phyloP scores from a whole-genome alignment of 1,284 basidiomycete species.

The Marasmius fiardii region DNA sequence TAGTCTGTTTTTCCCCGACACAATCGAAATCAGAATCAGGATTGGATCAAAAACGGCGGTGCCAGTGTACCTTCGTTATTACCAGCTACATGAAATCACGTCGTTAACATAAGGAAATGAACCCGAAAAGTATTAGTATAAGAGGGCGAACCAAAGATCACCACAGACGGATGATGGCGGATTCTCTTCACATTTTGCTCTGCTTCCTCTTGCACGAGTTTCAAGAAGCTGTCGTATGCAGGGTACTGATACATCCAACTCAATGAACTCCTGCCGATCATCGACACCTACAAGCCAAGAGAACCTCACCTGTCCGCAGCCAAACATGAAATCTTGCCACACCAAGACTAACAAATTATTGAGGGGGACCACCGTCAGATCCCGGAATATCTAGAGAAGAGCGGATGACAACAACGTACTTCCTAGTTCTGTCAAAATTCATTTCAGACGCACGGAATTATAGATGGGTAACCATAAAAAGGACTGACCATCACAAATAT shows the following conservation, averaged over 20 bases:
- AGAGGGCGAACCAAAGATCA: constrained; percentile 76
- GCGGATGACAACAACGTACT: constrained; percentile 41
- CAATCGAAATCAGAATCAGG: not conserved
- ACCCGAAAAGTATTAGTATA: not conserved
- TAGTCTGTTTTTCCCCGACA: constrained; percentile 52
- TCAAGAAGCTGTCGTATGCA: constrained; percentile 68
- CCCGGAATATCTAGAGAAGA: constrained; percentile 30
- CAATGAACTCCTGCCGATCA: not conserved
- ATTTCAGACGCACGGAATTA: constrained; percentile 2
- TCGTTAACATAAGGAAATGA: constrained; percentile 3
- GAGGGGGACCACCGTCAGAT: too few relatives aligned
- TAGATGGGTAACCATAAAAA: too few relatives aligned
- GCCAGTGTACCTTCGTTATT: constrained; percentile 91
- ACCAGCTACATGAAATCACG: constrained; percentile 66
- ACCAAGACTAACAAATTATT: too few relatives aligned
- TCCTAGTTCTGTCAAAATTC: constrained; percentile 57
- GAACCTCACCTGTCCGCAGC: constrained; percentile 66
- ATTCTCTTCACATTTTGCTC: constrained; percentile 72
- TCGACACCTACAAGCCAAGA: not conserved
- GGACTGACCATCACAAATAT: constrained; percentile 68
- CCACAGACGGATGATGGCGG: constrained; percentile 75
- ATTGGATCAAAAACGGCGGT: too few relatives aligned
- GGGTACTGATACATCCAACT: constrained; percentile 54
- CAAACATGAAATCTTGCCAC: constrained; percentile 91
- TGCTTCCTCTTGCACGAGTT: constrained; percentile 65